Evolutionary conservation across 1,139 yeast genomes (phyloP), one percentile per base, ranked within the genome.

Genomic region (Candida frijolesensis): DNA sequence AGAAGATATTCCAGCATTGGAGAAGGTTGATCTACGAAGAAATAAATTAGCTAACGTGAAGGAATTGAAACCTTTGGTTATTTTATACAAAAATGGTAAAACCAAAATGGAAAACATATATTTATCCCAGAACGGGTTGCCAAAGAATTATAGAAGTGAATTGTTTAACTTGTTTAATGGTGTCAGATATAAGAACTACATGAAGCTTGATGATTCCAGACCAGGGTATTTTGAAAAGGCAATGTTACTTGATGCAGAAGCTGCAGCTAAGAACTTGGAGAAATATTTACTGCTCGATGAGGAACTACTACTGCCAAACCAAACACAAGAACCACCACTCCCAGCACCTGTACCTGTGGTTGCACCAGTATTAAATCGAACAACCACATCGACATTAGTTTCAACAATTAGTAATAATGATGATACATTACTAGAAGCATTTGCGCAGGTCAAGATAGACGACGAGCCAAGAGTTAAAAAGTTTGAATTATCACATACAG

Each of bases 161-260:
- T 59, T 83, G 30, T 83, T 83, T 64, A 82, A 83, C 60, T 60
- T 78, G 52, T 64, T 74, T 53, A 80, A 83, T 57, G 85, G 85
- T 12, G 79, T 80, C 27, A 78, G 74, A 49, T 78, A 74, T 52
- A 69, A 71, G 38, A 82, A 79, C 52, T 63, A 63, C 18, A 63
- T 83, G 54, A 74, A 78, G 57, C 77, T 84, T 46, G 88, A 84
- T 60, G 88, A 85, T 50, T 80, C 85, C 9, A 66, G 78, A 51
- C 88, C 89, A 0, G 88, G 89, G 1, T 78, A 84, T 53, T 80
- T 84, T 62, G 89, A 84, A 64, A 74, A 81, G 46, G 79, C 85
- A 15, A 60, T 80, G 60, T 62, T 82, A 33, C 65, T 81, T 49
- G 87, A 82, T 57, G 69, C 76, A 2, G 82, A 79, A 52, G 68